Evolutionary conservation across 2,329 filamentous ascomycete genomes (phyloP).

Genomic region (Sporothrix globosa): DNA sequence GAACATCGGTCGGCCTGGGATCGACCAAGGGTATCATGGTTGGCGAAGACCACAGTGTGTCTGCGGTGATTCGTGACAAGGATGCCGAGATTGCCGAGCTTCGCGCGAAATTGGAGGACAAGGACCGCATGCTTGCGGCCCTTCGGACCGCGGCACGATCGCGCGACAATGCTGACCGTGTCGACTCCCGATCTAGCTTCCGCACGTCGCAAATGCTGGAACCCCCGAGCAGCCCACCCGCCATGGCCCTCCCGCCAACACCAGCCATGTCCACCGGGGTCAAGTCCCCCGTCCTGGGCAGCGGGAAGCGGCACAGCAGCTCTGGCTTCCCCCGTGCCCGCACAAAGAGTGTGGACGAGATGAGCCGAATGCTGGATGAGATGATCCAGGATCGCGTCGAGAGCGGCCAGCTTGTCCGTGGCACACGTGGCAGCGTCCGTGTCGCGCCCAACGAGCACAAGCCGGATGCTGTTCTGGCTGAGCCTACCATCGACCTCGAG

Average conservation of each 20-base stretch:
- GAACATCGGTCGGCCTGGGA: conserved; percentile 73
- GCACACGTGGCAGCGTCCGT: conserved; percentile 67
- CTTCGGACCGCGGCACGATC: conserved; percentile 83
- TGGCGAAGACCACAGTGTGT: conserved; percentile 77
- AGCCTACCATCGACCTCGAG: conserved; percentile 30
- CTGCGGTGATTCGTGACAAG: conserved; percentile 77
- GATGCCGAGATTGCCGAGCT: conserved; percentile 91
- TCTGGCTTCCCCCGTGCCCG: conserved; percentile 50
- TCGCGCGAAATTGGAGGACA: conserved; percentile 87
- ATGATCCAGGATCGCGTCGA: conserved; percentile 93
- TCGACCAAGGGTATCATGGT: conserved; percentile 66
- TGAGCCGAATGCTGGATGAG: conserved; percentile 90
- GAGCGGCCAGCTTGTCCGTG: conserved; percentile 69
- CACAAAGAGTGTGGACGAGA: conserved; percentile 79
- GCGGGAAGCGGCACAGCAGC: conserved; percentile 30
- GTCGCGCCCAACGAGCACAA: conserved; percentile 53
- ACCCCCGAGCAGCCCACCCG: conserved; percentile 39
- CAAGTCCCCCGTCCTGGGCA: conserved; percentile 25
- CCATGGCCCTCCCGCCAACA: conserved; percentile 37
- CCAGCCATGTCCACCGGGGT: conserved; percentile 26
- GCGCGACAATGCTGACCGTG: conserved; percentile 73
- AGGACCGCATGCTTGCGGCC: conserved; percentile 89
- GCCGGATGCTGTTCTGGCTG: conserved; percentile 36
- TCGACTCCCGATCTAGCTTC: conserved; percentile 43
- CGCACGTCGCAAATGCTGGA: conserved; percentile 44